Conservation (phyloP, 1,284 basidiomycete species). For the Puccinia coronata region DNA sequence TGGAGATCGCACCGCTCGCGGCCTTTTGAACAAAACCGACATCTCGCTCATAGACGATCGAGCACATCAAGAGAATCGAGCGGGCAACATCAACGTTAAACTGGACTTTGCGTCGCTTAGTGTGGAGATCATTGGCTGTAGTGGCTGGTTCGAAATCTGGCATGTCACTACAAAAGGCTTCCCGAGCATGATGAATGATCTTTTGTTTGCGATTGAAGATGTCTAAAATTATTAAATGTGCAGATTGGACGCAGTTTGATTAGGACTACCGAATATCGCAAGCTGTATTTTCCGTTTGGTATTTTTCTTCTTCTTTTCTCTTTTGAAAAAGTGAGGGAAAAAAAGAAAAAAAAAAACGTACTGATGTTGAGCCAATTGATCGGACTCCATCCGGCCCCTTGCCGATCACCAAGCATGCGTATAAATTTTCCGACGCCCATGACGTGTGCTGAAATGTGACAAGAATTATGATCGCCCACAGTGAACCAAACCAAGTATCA, state of each 20-base stretch:
- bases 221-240: background rate
- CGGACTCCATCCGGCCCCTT: slow-evolving; percentile 38
- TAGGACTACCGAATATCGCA: background rate
- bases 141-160: slow-evolving; percentile 15
- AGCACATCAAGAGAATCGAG: slow-evolving; percentile 39
- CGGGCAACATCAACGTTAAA: slow-evolving; percentile 43
- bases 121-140: slow-evolving; percentile 4
- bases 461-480: background rate
- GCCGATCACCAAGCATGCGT: slow-evolving; percentile 19
- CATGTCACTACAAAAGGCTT: slow-evolving; percentile 26
- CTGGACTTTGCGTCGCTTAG: slow-evolving; percentile 16
- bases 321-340: no score
- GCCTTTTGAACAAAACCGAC: slow-evolving; percentile 13
- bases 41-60: slow-evolving; percentile 42
- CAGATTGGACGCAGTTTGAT: background rate
- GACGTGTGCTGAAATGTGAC: slow-evolving; percentile 3
- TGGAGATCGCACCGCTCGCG: slow-evolving; percentile 19
- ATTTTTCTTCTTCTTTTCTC: no score
- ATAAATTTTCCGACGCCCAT: slow-evolving; percentile 37
- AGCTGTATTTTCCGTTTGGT: background rate
- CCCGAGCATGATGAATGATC: slow-evolving; percentile 17
- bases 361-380: slow-evolving; percentile 48
- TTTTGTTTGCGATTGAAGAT: slow-evolving; percentile 25
- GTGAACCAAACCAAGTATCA: background rate
- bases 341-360: background rate